A percentile compares a stretch with the other conserved stretches of the same genome.
Evolutionary conservation across 2,329 filamentous ascomycete species (phyloP).

Genomic region (Hirsutella thompsonii): DNA sequence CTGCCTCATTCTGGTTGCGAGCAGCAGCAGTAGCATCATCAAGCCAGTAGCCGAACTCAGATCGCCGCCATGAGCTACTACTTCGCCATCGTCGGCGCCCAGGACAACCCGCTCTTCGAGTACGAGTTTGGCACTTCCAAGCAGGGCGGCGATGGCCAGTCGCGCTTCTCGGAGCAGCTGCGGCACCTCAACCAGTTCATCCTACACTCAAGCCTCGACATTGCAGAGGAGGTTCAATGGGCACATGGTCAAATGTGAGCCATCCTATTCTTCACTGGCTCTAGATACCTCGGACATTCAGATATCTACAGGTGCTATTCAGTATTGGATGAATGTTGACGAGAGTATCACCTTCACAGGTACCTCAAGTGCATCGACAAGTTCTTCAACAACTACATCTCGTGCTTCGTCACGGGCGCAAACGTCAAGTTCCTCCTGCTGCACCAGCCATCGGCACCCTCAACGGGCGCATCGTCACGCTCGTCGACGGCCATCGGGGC

Average conservation of each 20-base stretch:
- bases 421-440: conserved; percentile 92
- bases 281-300: neutral
- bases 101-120: conserved; percentile 93
- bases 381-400: conserved; percentile 92
- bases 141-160: conserved; percentile 82
- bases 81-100: conserved; percentile 90
- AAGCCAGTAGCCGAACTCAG: conserved; percentile 1
- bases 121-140: conserved; percentile 96
- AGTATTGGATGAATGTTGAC: neutral
- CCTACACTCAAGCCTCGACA: conserved; percentile 83
- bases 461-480: conserved; percentile 25
- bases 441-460: conserved; percentile 56
- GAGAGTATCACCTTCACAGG: conserved; percentile 30
- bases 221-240: conserved; percentile 96
- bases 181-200: conserved; percentile 97
- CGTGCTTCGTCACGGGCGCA: conserved; percentile 83
- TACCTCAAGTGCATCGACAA: conserved; percentile 95
- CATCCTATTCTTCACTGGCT: neutral
- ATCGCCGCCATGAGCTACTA: conserved; percentile 75
- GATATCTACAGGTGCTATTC: no score
- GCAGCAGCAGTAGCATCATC: neutral
- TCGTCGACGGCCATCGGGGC: conserved; percentile 61
- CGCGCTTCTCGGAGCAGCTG: conserved; percentile 78
- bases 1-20: no score
- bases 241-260: conserved; percentile 67